Evolutionary conservation across 257 asterid genomes (phyloP), one percentile per base, ranked within the genome.

Genomic region (Avicennia marina): DNA sequence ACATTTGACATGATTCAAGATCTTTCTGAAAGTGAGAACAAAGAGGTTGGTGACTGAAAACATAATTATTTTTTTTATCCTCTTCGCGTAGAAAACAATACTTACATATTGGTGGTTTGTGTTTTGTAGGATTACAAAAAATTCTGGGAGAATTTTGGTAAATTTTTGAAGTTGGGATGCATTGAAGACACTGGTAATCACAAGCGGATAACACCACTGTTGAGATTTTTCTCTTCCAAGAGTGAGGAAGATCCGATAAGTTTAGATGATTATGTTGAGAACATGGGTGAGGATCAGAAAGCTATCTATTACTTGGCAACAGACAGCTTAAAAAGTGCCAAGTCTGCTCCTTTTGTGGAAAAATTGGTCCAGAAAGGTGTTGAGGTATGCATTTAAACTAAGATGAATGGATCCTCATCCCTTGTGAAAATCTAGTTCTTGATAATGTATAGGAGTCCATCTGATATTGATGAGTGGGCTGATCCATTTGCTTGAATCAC

Each of bases 1-100:
- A 72, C 99, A 68, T 93, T 89, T 56, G 97, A 93, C 78, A 93
- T 93, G 99, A 93, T 93, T 78, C 99, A 89, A 64, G 99, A 86
- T 58, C 91, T 93, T 60, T 65, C 99, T 54, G 97, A 89, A 58
- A 84, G 82, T 39, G 99, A 93, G 72, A 71, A 74, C 78, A 89
- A 84, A 74, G 95, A 93, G 96, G 97, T 93, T 19, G 22, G 78
- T 49, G 2, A 36, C 41, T 36, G 13, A 36, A 5, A 8, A 36
- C 13, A n/a, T n/a, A n/a, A n/a, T n/a, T n/a, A n/a, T 39, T 11
- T 47, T 31, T 29, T 12, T 2, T n/a, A 41, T 50, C 15, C 38
- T 58, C 13, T 9, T 38, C 31, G 24, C 40, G 43, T 16, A 1
- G 19, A 18, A n/a, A 53, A 10, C 27, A 25, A 2, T 27, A 26